A percentile compares a stretch with the other conserved stretches of the same genome.
These are phyloP conservation scores for Talaromyces sp. DNA, from an alignment of 2,329 filamentous ascomycete genomes.

Conservation along the genomic window DNA sequence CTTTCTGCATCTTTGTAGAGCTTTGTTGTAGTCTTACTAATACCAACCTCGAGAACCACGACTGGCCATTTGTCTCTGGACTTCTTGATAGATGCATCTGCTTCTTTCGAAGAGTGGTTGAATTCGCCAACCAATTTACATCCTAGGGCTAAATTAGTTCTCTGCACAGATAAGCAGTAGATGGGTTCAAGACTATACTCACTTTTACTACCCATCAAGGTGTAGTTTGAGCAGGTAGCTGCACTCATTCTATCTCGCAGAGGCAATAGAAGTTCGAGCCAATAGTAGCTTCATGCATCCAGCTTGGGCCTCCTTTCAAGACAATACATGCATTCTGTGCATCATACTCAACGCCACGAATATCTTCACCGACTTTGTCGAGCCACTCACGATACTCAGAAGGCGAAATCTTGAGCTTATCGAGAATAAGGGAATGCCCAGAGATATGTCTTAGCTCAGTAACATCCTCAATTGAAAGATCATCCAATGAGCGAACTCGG, in stretches of 20 bases:
- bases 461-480: constrained; percentile 1
- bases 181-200: constrained; percentile 18
- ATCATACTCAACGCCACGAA: neutral
- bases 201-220: neutral
- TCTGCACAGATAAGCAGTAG: neutral
- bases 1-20: neutral
- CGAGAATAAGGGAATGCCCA: constrained; percentile 7
- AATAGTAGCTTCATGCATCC: neutral
- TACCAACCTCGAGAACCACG: neutral
- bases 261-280: neutral
- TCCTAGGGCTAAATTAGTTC: neutral
- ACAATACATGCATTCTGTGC: neutral
- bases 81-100: constrained; percentile 3
- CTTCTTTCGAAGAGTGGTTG: neutral
- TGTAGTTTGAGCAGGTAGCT: neutral
- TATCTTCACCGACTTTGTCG: neutral
- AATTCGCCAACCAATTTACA: neutral
- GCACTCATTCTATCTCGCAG: neutral
- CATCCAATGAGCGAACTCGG: constrained; percentile 6
- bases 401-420: neutral
- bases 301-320: neutral
- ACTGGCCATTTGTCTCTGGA: neutral
- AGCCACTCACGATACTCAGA: neutral
- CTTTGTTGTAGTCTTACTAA: neutral
- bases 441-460: neutral